A percentile compares a stretch with the other conserved stretches of the same genome.
phyloP scores from a whole-genome alignment of 345 rosid genomes.

The Eutrema heterophyllum region DNA sequence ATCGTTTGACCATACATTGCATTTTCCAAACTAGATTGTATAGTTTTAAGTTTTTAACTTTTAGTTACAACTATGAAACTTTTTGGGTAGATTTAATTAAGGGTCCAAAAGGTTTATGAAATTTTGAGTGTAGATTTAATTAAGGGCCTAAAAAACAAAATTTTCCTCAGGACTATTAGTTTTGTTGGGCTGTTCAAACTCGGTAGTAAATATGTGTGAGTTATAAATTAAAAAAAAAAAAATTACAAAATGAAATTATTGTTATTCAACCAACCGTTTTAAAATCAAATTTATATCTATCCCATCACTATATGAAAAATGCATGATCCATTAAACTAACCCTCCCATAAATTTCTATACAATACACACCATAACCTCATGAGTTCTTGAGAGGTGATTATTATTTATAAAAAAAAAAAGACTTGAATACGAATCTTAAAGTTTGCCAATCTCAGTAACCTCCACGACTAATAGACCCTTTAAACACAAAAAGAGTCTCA shows the following conservation, averaged over 20 bases:
- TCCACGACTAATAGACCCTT: constrained; percentile 52
- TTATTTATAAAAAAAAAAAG: neutral
- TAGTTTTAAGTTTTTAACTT: too few species aligned
- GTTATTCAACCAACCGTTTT: neutral
- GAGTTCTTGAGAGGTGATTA: neutral
- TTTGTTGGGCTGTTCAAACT: neutral
- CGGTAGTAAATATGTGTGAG: neutral
- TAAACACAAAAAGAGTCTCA: constrained; percentile 66
- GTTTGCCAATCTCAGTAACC: neutral
- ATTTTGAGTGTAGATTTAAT: too few species aligned
- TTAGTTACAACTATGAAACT: too few species aligned
- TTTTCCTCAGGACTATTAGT: neutral
- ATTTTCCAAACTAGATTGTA: too few species aligned
- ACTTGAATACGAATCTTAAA: neutral
- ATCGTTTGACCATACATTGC: neutral
- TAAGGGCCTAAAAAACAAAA: too few species aligned
- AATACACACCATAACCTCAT: neutral
- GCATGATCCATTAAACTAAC: neutral
- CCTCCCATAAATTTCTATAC: neutral
- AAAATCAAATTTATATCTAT: neutral
- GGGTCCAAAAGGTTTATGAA: too few species aligned
- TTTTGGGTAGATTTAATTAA: too few species aligned
- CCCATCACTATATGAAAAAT: neutral
- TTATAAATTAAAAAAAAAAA: neutral
- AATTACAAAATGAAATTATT: neutral